Percentiles rank a stretch among this genome's conserved stretches.
phyloP scores from a whole-genome alignment of 768 basidiomycete genomes.

The Amanita jacksonii region DNA sequence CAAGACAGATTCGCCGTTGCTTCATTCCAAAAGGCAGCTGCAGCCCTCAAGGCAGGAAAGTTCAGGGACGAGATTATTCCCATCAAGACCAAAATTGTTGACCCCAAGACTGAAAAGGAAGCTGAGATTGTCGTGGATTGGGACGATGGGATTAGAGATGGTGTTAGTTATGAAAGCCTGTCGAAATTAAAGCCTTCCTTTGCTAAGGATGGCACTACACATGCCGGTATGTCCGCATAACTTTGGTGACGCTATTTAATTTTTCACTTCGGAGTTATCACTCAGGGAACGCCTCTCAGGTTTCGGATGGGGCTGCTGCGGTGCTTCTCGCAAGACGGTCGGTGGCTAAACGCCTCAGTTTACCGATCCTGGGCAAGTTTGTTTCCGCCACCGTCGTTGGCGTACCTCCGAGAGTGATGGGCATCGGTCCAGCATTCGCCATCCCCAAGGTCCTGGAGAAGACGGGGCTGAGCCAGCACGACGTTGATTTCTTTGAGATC shows the following conservation, averaged over 20 bases:
- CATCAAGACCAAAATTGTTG: slow-evolving; percentile 56
- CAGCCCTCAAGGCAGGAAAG: slow-evolving; percentile 70
- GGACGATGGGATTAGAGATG: slow-evolving; percentile 84
- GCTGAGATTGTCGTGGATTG: slow-evolving; percentile 58
- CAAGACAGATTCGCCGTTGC: slow-evolving; percentile 82
- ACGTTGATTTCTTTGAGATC: slow-evolving; percentile 88
- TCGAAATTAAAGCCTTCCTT: slow-evolving; percentile 85
- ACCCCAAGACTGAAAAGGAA: slow-evolving; percentile 67
- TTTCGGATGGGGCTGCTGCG: slow-evolving; percentile 89
- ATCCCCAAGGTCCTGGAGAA: slow-evolving; percentile 67
- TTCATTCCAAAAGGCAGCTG: slow-evolving; percentile 79
- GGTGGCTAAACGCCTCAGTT: slow-evolving; percentile 69
- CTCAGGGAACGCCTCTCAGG: slow-evolving; percentile 71
- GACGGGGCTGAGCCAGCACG: slow-evolving; percentile 52
- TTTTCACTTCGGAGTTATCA: neutral
- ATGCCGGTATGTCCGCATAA: slow-evolving; percentile 47
- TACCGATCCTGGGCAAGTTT: slow-evolving; percentile 86
- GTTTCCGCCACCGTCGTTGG: slow-evolving; percentile 62
- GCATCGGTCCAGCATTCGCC: slow-evolving; percentile 84
- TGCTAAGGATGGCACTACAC: slow-evolving; percentile 62
- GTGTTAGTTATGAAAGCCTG: slow-evolving; percentile 71
- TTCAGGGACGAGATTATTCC: slow-evolving; percentile 83
- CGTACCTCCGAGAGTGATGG: slow-evolving; percentile 85
- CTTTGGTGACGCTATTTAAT: slow-evolving; percentile 8
- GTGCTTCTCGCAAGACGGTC: slow-evolving; percentile 77